phyloP scores from a whole-genome alignment of 139 green algal genomes.

The Chlorella sp. region DNA sequence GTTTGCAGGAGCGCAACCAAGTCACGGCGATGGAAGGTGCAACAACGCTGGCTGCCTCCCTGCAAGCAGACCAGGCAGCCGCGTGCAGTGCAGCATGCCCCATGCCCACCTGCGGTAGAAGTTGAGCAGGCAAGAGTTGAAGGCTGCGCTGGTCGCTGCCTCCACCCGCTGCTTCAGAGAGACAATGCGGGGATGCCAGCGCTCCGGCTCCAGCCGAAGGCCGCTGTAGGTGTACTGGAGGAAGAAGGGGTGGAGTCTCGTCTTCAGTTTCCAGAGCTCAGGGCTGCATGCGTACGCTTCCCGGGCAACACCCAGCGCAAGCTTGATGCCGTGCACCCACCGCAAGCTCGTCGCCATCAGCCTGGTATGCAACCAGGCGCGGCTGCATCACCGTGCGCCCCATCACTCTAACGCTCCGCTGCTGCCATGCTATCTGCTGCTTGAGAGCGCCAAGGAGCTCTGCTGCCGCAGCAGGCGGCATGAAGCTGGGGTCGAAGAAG shows the following conservation, averaged over 20 bases:
- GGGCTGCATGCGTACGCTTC: too few relatives aligned
- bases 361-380: constrained; percentile 66
- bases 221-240: constrained; percentile 65
- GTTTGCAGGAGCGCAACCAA: too few relatives aligned
- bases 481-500: neutral
- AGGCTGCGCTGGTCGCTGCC: constrained; percentile 19
- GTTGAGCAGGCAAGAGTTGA: constrained; percentile 70
- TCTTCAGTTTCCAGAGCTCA: neutral
- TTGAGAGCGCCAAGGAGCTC: constrained; percentile 16
- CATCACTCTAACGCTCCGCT: constrained; percentile 49
- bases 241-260: neutral
- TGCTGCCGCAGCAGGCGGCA: neutral
- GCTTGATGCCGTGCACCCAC: neutral
- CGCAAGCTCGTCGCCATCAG: constrained; percentile 35
- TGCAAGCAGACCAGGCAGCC: neutral
- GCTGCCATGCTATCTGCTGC: constrained; percentile 47
- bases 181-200: constrained; percentile 31
- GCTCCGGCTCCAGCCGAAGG: constrained; percentile 35
- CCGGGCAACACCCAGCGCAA: too few relatives aligned
- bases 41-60: too few relatives aligned
- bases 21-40: too few relatives aligned
- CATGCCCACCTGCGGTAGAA: constrained; percentile 46
- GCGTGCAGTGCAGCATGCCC: neutral
- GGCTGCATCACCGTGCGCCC: constrained; percentile 62
- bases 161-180: constrained; percentile 38